Evolutionary conservation across 1,139 yeast genomes (phyloP).

Genomic region (Zygotorulaspora mrakii): DNA sequence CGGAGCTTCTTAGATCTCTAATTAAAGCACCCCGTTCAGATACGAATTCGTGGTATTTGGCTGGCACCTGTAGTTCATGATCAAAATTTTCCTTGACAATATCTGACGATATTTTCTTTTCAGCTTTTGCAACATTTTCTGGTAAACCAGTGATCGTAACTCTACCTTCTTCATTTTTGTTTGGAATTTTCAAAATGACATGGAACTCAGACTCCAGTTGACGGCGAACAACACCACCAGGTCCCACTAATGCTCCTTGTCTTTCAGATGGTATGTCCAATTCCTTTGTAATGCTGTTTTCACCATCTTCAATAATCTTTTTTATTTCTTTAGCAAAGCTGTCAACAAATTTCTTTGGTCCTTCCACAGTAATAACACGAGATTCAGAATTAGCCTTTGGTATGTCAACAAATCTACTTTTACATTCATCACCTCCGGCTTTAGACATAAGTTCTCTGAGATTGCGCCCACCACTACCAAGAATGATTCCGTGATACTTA

Average conservation of each 20-base stretch:
- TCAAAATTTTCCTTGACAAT: conserved; percentile 46
- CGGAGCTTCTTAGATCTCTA: conserved; percentile 53
- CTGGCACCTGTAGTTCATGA: conserved; percentile 54
- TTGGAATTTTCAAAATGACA: conserved; percentile 67
- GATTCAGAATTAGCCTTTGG: conserved; percentile 72
- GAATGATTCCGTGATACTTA: conserved; percentile 70
- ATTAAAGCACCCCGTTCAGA: conserved; percentile 66
- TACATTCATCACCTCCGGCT: conserved; percentile 68
- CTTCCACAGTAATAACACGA: conserved; percentile 61
- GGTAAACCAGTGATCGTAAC: conserved; percentile 55
- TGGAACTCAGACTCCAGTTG: conserved; percentile 65
- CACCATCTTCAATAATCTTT: conserved; percentile 60
- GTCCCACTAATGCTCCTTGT: conserved; percentile 77
- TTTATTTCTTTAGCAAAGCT: conserved; percentile 64
- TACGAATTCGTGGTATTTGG: conserved; percentile 54
- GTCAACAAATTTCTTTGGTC: conserved; percentile 71
- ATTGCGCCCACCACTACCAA: conserved; percentile 77
- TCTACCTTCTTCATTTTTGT: conserved; percentile 48
- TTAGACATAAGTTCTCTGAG: conserved; percentile 69
- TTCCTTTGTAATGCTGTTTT: conserved; percentile 55
- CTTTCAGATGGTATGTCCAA: conserved; percentile 67
- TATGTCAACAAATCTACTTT: conserved; percentile 59
- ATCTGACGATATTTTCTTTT: conserved; percentile 48
- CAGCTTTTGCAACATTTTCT: conserved; percentile 56
- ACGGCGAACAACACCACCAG: conserved; percentile 73